Base-by-base conservation (phyloP, 768 basidiomycete species). In the Kondoa subrosea region DNA sequence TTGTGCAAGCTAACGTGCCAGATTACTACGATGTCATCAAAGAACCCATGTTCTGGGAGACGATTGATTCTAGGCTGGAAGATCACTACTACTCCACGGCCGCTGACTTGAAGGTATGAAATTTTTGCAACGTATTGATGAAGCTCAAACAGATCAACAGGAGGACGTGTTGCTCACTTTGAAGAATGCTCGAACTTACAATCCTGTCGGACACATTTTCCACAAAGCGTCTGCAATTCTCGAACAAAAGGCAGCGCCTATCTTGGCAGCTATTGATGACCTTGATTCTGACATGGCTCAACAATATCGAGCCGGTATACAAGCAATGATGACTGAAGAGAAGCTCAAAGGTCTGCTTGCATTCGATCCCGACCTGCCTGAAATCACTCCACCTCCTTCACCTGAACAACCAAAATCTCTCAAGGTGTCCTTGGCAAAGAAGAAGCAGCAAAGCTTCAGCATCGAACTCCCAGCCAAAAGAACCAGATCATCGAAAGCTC, bases 1-100 rank as follows among this genome's bases (percentile, higher is more conserved):
- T 97, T 57, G 85, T 86, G 71, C 79, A 77, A 1, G 83, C 83
- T 3, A 87, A 90, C 69, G 92, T 92, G 3, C 76, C 81, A 3
- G 92, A 96, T 75, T 99, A 99, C 73, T 87, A 89, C 76, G 86
- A 89, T 26, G 83, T 91, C 61, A 85, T 97, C 75, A 85, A 85
- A 72, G 79, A 85, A 67, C 95, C 95, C 1, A 97, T 97, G 92
- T 91, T 96, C 77, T 83, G 96, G 73, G 78, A 80, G 66, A 91
- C 88, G 1, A 93, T 97, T 84, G 83, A 86, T 72, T 81, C 85
- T 75, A 97, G 91, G 77, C 82, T 97, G n/a, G 86, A 89, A 34
- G 84, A 81, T n/a, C 87, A 87, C 75, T 84, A 87, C 74, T 97
- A 96, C 76, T 76, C 80, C 14, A 80, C 81, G n/a, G 78, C 91